Evolutionary conservation across 2,329 filamentous ascomycete species (phyloP), one percentile per base, ranked within the genome.

Genomic region (Diaporthe ampelina): DNA sequence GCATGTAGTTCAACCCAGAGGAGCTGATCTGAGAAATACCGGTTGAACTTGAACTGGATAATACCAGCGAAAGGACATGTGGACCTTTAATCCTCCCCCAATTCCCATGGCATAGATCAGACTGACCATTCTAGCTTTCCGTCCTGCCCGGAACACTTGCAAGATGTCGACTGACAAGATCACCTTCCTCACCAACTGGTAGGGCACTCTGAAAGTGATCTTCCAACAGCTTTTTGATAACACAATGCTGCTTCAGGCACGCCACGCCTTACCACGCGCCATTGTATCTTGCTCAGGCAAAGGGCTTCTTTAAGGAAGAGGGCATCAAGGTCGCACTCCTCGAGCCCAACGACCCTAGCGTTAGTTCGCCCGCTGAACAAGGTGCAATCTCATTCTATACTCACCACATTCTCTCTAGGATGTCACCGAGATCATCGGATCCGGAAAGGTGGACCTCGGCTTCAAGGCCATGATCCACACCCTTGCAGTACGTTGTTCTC

Each of bases 391-490:
- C 24, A 76, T 24, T 2, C 4, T 3, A 37, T 54, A 29, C 48
- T 68, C n/a, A 68, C n/a, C 32, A 19, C 9, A 15, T 2, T 26
- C 15, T 37, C 15, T 37, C 0, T 24, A 92, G 89, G 93, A 95
- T 86, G 93, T 95, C 76, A 95, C 93, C 76, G 93, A 95, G 82
- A 94, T 95, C 82, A 94, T 95, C 77, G 93, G 93, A 74, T 91
- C 89, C 72, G 91, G 91, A 76, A 94, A 94, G 81, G 91, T 94
- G 67, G 93, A 95, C 80, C 89, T 95, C 80, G 93, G 93, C 58
- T 94, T 94, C 88, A 95, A 95, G 83, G 93, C 93, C 77, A 95
- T 95, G 93, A 95, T 95, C 78, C 93, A 95, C 80, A 95, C 93
- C 11, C 88, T 95, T 75, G 93, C 93, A 73, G 91, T 92, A 83